A percentile compares a stretch with the other conserved stretches of the same genome.
phyloP scores from a whole-genome alignment of 2,329 filamentous ascomycete genomes.

The Fusarium austroafricanum region DNA sequence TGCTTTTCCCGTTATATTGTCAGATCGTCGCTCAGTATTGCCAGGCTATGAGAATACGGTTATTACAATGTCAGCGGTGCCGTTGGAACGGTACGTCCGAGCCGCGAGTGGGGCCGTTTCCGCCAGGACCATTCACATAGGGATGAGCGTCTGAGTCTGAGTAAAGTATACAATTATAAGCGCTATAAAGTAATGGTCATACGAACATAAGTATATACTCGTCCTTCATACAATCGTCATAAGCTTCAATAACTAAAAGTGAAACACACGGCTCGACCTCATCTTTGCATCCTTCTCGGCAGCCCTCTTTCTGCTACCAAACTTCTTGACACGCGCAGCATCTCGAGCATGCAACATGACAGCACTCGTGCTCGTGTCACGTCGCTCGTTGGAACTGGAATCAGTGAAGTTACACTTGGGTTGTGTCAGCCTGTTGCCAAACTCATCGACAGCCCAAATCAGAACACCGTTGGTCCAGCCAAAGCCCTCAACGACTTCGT shows the following conservation, averaged over 20 bases:
- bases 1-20: neutral
- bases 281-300: conserved; percentile 25
- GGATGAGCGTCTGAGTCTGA: no score
- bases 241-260: neutral
- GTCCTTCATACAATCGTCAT: conserved; percentile 5
- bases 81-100: neutral
- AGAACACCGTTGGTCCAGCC: conserved; percentile 78
- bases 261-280: conserved; percentile 31
- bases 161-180: neutral
- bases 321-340: conserved; percentile 61
- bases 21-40: neutral
- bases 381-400: conserved; percentile 53
- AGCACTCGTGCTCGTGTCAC: conserved; percentile 53
- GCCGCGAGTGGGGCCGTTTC: conserved; percentile 6
- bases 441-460: conserved; percentile 73
- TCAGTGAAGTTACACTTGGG: conserved; percentile 67
- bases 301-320: conserved; percentile 48
- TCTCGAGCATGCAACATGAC: conserved; percentile 61
- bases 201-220: conserved; percentile 1
- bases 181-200: conserved; percentile 1
- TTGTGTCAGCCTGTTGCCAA: conserved; percentile 64
- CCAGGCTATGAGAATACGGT: neutral
- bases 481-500: conserved; percentile 76
- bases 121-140: no score
- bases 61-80: neutral